These are phyloP conservation scores for Hirsutella thompsonii DNA, from an alignment of 2,329 filamentous ascomycete genomes.

Conservation along the genomic window DNA sequence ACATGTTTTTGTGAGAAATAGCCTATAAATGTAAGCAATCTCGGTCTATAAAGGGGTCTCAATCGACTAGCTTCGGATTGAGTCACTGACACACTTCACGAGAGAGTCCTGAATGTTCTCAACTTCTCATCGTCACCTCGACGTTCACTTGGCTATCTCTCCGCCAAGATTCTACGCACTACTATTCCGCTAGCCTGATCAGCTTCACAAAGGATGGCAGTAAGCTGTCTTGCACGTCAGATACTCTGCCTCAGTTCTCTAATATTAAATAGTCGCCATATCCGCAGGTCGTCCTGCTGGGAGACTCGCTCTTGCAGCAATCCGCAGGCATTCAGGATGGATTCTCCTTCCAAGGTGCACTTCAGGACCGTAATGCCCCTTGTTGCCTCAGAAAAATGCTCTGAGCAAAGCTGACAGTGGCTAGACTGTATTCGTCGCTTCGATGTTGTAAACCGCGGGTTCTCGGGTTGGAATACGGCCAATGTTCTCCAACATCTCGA, in stretches of 20 bases:
- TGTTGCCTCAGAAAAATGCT: too few species aligned
- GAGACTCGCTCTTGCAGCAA: slow-evolving; percentile 76
- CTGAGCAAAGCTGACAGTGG: background rate
- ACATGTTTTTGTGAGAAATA: too few species aligned
- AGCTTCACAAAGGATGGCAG: background rate
- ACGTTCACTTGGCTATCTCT: too few species aligned
- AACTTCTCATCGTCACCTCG: too few species aligned
- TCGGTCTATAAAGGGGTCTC: too few species aligned
- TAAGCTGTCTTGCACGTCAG: background rate
- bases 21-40: too few species aligned
- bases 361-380: slow-evolving; percentile 49
- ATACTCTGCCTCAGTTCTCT: background rate
- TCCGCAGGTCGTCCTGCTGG: slow-evolving; percentile 71
- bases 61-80: too few species aligned
- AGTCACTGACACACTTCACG: too few species aligned
- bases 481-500: slow-evolving; percentile 60
- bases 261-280: slow-evolving; percentile 33
- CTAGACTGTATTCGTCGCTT: slow-evolving; percentile 62
- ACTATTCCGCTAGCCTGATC: too few species aligned
- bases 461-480: slow-evolving; percentile 73
- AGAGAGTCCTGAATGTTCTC: too few species aligned
- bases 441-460: slow-evolving; percentile 80
- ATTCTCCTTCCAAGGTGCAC: slow-evolving; percentile 60
- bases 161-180: too few species aligned
- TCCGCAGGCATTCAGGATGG: slow-evolving; percentile 48